These are phyloP conservation scores for Termitomyces heimii DNA, from an alignment of 768 basidiomycete genomes.

Conservation along the genomic window DNA sequence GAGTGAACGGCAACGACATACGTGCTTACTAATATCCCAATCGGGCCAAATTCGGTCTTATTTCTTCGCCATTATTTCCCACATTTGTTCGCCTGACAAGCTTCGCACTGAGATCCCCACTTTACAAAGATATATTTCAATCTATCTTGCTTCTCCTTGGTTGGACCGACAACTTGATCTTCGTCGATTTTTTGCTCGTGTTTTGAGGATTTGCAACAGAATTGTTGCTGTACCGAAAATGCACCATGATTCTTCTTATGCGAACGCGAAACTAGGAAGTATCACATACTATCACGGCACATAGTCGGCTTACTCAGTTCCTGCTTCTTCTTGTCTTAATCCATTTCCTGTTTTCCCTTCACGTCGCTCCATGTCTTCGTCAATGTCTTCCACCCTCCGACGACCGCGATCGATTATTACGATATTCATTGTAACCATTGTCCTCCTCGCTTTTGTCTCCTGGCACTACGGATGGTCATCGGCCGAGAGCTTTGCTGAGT, in stretches of 20 bases:
- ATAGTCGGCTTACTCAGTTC: background rate
- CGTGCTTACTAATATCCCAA: too few species aligned
- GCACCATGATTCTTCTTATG: background rate
- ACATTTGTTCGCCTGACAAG: too few species aligned
- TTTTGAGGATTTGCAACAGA: background rate
- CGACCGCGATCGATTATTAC: conserved; percentile 3
- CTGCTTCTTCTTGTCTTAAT: background rate
- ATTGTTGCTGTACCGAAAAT: background rate
- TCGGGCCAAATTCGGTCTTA: too few species aligned
- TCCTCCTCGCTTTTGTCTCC: background rate
- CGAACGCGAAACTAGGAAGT: too few species aligned
- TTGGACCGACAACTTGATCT: too few species aligned
- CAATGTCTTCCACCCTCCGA: conserved; percentile 1
- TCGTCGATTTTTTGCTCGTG: background rate
- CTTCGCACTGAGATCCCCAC: too few species aligned
- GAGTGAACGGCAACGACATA: too few species aligned
- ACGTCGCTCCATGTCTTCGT: conserved; percentile 4
- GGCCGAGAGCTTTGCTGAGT: background rate
- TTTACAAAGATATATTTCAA: too few species aligned
- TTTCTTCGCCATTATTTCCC: too few species aligned
- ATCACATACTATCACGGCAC: background rate
- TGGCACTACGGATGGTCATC: conserved; percentile 2
- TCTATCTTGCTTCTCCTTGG: too few species aligned
- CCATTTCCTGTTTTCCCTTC: background rate
- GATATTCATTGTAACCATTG: conserved; percentile 1